Conservation (phyloP, 805 yeast genomes). For the Sugiyamaella mastotermitis region DNA sequence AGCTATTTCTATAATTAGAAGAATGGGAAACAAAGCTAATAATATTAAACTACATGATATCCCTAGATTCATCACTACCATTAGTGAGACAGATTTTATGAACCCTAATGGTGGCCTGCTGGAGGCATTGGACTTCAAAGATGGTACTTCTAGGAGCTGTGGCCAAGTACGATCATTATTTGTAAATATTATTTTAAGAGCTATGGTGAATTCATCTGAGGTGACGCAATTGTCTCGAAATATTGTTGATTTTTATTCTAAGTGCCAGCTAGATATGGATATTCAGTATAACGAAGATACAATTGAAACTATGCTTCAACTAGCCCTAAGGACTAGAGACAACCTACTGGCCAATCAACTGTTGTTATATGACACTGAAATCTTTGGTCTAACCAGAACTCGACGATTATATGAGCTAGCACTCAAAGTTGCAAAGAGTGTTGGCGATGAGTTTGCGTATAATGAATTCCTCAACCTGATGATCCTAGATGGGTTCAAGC, state of each 20-base stretch:
- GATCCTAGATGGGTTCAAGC: not conserved
- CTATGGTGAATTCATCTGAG: constrained; percentile 1
- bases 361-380: constrained; percentile 1
- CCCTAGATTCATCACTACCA: constrained; percentile 18
- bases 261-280: constrained; percentile 5
- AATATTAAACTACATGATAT: constrained; percentile 17
- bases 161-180: constrained; percentile 19
- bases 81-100: constrained; percentile 8
- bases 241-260: constrained; percentile 6
- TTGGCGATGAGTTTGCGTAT: not conserved
- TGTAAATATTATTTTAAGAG: constrained; percentile 20
- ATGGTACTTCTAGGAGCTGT: constrained; percentile 11
- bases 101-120: not conserved
- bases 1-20: constrained; percentile 20
- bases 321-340: constrained; percentile 5
- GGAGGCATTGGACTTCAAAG: constrained; percentile 12
- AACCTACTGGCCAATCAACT: constrained; percentile 5
- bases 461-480: not conserved
- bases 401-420: constrained; percentile 4
- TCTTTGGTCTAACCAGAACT: constrained; percentile 2
- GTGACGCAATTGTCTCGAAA: constrained; percentile 1
- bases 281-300: constrained; percentile 14
- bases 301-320: constrained; percentile 5
- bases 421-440: not conserved
- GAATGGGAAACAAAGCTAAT: constrained; percentile 20